Percentiles rank a stretch among this genome's conserved stretches.
Evolutionary conservation across 352 stramenopile genomes (phyloP).

Genomic region (Globisporangium parvum): DNA sequence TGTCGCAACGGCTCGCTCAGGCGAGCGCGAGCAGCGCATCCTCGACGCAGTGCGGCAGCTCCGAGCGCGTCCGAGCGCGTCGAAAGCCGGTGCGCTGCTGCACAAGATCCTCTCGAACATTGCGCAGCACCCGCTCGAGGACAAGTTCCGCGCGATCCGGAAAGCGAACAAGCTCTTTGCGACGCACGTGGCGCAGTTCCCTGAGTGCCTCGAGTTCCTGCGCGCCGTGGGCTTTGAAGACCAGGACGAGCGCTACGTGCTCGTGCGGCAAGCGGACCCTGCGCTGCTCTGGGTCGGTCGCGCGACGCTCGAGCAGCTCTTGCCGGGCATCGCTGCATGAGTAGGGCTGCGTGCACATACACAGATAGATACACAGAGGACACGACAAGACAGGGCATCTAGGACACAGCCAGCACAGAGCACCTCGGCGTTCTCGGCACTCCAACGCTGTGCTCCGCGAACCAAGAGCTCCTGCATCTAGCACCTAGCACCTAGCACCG

Average conservation of each 20-base stretch:
- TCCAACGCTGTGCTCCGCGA: too few species aligned
- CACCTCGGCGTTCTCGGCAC: too few species aligned
- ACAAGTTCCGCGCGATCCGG: constrained; percentile 61
- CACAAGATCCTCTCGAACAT: constrained; percentile 77
- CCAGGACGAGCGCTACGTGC: constrained; percentile 40
- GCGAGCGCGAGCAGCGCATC: constrained; percentile 53
- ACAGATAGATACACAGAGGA: too few species aligned
- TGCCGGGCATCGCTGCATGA: constrained; percentile 17
- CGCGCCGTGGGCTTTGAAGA: constrained; percentile 62
- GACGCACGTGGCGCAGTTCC: constrained; percentile 34
- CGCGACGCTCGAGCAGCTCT: constrained; percentile 47
- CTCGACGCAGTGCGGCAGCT: constrained; percentile 34
- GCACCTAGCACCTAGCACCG: too few species aligned
- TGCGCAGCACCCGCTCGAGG: constrained; percentile 39
- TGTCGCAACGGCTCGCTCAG: constrained; percentile 11
- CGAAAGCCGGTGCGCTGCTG: constrained; percentile 34
- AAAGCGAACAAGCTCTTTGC: constrained; percentile 63
- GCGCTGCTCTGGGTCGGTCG: constrained; percentile 68
- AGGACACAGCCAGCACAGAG: too few species aligned
- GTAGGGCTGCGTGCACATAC: too few species aligned
- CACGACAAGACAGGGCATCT: too few species aligned
- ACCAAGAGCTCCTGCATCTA: too few species aligned
- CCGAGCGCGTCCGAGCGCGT: constrained; percentile 26
- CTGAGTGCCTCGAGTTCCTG: constrained; percentile 63
- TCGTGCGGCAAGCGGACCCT: constrained; percentile 43